Evolutionary conservation across 225 moss, liverwort and hornwort species (phyloP).

Genomic region (Bryoerythrophyllum caledonicum): DNA sequence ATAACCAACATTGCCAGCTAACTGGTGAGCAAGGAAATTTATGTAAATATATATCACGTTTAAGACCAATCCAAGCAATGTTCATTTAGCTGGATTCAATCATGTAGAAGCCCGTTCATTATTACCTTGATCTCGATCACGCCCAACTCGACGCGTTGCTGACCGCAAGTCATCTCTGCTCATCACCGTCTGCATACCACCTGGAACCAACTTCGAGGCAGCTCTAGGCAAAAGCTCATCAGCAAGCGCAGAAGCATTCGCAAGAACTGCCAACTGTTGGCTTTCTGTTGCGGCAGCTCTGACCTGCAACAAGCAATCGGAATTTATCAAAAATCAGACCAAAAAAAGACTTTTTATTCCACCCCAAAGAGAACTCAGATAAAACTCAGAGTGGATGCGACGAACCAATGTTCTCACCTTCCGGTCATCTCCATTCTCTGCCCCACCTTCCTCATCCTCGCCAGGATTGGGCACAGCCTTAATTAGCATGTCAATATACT

Average conservation of each 20-base stretch:
- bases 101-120: neutral
- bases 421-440: conserved; percentile 39
- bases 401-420: conserved; percentile 23
- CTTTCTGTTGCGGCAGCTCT: conserved; percentile 53
- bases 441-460: conserved; percentile 59
- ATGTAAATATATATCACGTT: neutral
- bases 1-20: neutral
- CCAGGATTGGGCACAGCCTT: conserved; percentile 69
- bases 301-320: conserved; percentile 36
- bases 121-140: conserved; percentile 39
- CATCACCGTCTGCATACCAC: conserved; percentile 35
- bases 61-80: neutral
- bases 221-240: conserved; percentile 76
- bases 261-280: conserved; percentile 69
- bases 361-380: neutral
- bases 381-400: neutral
- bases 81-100: neutral
- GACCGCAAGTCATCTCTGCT: conserved; percentile 51
- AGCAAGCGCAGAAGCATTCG: conserved; percentile 74
- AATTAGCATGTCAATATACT: conserved; percentile 61
- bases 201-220: conserved; percentile 69
- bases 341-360: neutral
- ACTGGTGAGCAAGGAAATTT: neutral
- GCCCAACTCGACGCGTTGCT: conserved; percentile 39
- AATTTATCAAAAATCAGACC: neutral